Base-by-base conservation (phyloP, 192 early-diverging fungal species). In the Rhizophagus clarus region DNA sequence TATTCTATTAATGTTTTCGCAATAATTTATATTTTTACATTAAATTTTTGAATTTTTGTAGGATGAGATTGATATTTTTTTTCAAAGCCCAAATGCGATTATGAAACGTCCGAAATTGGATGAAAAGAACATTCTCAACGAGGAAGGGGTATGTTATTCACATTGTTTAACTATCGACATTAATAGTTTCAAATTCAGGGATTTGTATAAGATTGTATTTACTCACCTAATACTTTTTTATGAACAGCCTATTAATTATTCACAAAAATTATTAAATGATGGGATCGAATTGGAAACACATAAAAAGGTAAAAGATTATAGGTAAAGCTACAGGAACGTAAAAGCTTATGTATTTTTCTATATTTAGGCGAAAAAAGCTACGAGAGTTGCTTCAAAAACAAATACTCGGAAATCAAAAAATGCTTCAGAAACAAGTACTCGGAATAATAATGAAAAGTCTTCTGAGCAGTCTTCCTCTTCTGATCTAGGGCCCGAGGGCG, bases 401-500 rank as follows among this genome's bases (percentile, higher is more conserved):
- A 66, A 66, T 26, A 26, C 24, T 66, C 63, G 1, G 47, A 49
- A 49, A 49, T 49, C 47, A 49, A 49, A 49, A 49, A 49, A 49
- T 49, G 11, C 47, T 49, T 49, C 47, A 49, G 47, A 49, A 12
- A 49, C 47, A 49, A 49, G 47, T 49, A 49, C 11, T 49, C 47
- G 11, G 47, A 49, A 49, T 49, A 49, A 49, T 49, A 49, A 49
- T 49, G 47, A 49, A 49, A 49, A 49, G 47, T 49, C 47, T 49
- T 49, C 47, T 49, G 47, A 49, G 47, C 47, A 49, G 47, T 49
- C 47, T 49, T 49, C 47, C 47, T 49, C 47, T 49, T 49, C 47
- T 49, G 47, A 49, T 49, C 2, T 40, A 45, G 72, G 34, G 61
- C 29, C 75, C 75, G 72, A 81, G 72, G 72, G n/a, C 64, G 64